Conservation (phyloP, 768 basidiomycete genomes). For the Mycena crocata region DNA sequence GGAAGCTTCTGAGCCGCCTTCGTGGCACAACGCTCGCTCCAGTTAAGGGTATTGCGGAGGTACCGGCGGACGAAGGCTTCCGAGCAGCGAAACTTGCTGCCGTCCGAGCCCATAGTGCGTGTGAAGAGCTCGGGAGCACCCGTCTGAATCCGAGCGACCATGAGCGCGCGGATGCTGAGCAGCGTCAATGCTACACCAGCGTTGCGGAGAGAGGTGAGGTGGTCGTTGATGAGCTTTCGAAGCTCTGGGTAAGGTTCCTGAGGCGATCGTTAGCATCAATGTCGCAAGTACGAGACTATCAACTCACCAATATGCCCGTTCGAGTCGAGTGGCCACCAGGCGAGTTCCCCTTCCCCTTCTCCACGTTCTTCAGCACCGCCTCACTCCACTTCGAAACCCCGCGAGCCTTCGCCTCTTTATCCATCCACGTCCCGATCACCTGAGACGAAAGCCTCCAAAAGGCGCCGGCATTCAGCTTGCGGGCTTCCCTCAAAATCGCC, state of each 20-base stretch:
- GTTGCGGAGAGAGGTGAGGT: slow-evolving; percentile 25
- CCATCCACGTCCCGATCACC: slow-evolving; percentile 30
- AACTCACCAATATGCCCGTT: neutral
- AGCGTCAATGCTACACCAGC: slow-evolving; percentile 40
- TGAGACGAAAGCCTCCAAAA: slow-evolving; percentile 11
- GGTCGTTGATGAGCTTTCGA: neutral
- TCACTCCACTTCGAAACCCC: slow-evolving; percentile 1
- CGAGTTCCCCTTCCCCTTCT: neutral
- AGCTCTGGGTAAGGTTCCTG: neutral
- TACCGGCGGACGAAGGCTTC: too few relatives aligned
- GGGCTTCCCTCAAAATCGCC: neutral
- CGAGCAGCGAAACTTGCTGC: slow-evolving; percentile 33
- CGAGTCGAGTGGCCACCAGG: slow-evolving; percentile 2
- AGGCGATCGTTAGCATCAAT: neutral
- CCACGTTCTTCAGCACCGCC: neutral
- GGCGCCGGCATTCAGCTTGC: slow-evolving; percentile 11
- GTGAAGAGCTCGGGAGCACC: slow-evolving; percentile 22
- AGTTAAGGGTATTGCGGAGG: slow-evolving; percentile 28
- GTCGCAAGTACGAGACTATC: neutral
- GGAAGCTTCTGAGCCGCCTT: slow-evolving; percentile 47
- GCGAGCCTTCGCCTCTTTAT: neutral
- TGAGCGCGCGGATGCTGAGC: slow-evolving; percentile 40
- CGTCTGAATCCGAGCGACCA: slow-evolving; percentile 41
- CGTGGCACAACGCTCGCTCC: slow-evolving; percentile 31
- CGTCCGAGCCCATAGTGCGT: slow-evolving; percentile 15